These are phyloP conservation scores for Annulohypoxylon moriforme DNA, from an alignment of 495 filamentous ascomycete species.

Conservation along the genomic window DNA sequence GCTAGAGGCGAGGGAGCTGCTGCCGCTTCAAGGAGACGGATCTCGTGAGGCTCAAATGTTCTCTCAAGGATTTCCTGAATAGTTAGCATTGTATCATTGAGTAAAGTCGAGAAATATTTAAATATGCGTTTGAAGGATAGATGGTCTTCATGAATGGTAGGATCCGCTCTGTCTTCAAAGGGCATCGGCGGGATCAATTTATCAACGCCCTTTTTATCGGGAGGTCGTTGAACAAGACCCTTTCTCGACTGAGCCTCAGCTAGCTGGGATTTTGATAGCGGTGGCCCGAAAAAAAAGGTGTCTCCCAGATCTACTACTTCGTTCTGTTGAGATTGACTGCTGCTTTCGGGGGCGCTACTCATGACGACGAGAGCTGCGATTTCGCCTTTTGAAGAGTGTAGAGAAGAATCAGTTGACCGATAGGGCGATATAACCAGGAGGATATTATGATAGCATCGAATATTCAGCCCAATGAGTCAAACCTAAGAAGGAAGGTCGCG, in stretches of 20 bases:
- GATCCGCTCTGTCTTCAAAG: slow-evolving; percentile 28
- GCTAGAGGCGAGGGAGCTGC: slow-evolving; percentile 27
- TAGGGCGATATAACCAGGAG: not conserved
- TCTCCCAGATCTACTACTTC: not conserved
- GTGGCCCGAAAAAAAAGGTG: not conserved
- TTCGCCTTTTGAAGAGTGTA: not conserved
- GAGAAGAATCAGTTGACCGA: not conserved
- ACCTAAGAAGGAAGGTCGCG: not conserved
- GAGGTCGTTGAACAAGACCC: slow-evolving; percentile 7
- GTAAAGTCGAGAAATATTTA: slow-evolving; percentile 38
- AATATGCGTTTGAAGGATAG: slow-evolving; percentile 33
- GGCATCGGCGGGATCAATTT: slow-evolving; percentile 17
- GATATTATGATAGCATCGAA: slow-evolving; percentile 19
- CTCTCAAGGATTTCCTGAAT: slow-evolving; percentile 40
- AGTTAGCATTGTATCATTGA: slow-evolving; percentile 21
- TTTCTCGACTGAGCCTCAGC: not conserved
- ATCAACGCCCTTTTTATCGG: not conserved
- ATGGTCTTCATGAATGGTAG: slow-evolving; percentile 22
- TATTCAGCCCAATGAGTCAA: not conserved
- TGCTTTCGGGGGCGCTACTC: not conserved
- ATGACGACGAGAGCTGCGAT: slow-evolving; percentile 8
- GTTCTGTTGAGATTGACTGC: not conserved
- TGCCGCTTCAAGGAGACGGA: slow-evolving; percentile 36
- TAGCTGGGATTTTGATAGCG: not conserved
- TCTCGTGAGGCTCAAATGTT: slow-evolving; percentile 44